These are phyloP conservation scores for Lycium barbarum DNA, from an alignment of 257 asterid genomes.

Conservation along the genomic window DNA sequence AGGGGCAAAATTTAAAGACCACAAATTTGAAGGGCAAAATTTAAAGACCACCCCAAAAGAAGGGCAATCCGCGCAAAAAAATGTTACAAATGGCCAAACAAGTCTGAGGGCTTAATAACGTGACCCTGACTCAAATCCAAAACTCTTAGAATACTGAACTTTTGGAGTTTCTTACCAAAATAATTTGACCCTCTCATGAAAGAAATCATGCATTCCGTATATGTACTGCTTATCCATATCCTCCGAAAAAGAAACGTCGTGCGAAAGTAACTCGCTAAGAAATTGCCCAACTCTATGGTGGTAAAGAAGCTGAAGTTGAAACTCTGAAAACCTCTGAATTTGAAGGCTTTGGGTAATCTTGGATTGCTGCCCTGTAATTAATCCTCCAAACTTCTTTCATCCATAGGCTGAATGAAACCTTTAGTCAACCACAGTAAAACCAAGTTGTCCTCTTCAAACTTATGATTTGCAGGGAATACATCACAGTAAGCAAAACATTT, in stretches of 20 bases:
- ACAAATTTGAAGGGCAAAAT: too few relatives aligned
- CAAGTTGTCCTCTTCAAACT: slow-evolving; percentile 34
- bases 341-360: too few relatives aligned
- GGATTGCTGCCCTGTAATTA: too few relatives aligned
- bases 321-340: too few relatives aligned
- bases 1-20: too few relatives aligned
- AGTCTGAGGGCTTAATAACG: slow-evolving; percentile 41
- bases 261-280: too few relatives aligned
- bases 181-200: slow-evolving; percentile 41
- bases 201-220: slow-evolving; percentile 55
- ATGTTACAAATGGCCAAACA: slow-evolving; percentile 43
- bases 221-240: not conserved
- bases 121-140: slow-evolving; percentile 43
- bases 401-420: slow-evolving; percentile 47
- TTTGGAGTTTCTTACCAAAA: slow-evolving; percentile 39
- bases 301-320: too few relatives aligned
- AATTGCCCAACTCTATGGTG: too few relatives aligned
- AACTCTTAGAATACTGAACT: slow-evolving; percentile 46
- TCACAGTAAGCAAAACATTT: slow-evolving; percentile 36
- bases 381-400: slow-evolving; percentile 35
- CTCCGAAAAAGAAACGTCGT: too few relatives aligned
- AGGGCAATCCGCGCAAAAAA: too few relatives aligned
- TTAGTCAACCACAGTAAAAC: slow-evolving; percentile 44
- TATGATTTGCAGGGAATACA: slow-evolving; percentile 34
- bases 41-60: too few relatives aligned